Evolutionary conservation across 352 stramenopile genomes (phyloP).

Genomic region (Globisporangium nodosum): DNA sequence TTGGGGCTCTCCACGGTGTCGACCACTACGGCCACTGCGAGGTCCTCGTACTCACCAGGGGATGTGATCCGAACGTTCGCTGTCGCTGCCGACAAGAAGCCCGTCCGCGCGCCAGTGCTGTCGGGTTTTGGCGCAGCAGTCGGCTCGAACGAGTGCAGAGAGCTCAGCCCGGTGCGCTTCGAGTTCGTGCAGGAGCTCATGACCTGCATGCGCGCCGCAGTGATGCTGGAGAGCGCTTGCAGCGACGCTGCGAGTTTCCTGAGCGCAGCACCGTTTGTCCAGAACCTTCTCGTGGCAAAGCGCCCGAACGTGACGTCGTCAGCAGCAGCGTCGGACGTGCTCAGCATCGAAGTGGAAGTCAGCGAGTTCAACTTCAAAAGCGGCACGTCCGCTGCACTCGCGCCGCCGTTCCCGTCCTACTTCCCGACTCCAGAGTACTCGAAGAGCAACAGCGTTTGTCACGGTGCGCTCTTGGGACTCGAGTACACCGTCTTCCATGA

Average conservation of each 20-base stretch:
- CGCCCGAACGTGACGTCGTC: slow-evolving; percentile 15
- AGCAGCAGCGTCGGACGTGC: not conserved
- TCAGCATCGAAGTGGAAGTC: slow-evolving; percentile 15
- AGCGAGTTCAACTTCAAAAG: slow-evolving; percentile 12
- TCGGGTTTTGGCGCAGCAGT: slow-evolving; percentile 12
- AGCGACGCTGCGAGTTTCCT: slow-evolving; percentile 5
- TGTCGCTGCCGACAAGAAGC: not conserved
- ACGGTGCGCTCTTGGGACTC: slow-evolving; percentile 18
- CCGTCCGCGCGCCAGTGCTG: slow-evolving; percentile 16
- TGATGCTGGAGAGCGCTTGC: slow-evolving; percentile 15
- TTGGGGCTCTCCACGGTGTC: not conserved
- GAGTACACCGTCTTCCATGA: slow-evolving; percentile 28
- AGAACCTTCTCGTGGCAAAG: slow-evolving; percentile 19
- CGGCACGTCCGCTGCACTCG: not conserved
- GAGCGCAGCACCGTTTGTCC: slow-evolving; percentile 11
- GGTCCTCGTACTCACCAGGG: slow-evolving; percentile 16
- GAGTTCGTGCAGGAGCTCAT: slow-evolving; percentile 4
- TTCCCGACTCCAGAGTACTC: slow-evolving; percentile 15
- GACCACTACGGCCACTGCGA: not conserved
- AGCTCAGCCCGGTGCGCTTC: slow-evolving; percentile 22
- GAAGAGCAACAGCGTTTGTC: slow-evolving; percentile 10
- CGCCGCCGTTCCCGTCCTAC: slow-evolving; percentile 19
- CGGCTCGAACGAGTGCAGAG: slow-evolving; percentile 24
- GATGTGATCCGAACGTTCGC: slow-evolving; percentile 31
- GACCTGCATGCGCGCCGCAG: slow-evolving; percentile 10